These are phyloP conservation scores for Exophiala lecanii-corni DNA, from an alignment of 2,329 filamentous ascomycete species.

Conservation along the genomic window DNA sequence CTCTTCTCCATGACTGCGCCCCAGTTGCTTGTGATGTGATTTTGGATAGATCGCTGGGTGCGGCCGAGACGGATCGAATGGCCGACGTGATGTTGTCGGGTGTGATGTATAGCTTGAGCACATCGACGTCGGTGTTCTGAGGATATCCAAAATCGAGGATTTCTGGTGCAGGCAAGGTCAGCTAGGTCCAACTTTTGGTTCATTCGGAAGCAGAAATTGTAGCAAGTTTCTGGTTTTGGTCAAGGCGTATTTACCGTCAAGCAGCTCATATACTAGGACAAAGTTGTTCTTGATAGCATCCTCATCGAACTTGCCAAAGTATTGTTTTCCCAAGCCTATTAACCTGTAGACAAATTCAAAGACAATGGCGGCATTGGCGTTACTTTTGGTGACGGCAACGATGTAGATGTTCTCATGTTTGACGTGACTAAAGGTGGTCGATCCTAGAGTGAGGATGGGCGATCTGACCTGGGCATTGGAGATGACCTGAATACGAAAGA, in stretches of 20 bases:
- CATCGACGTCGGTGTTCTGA: slow-evolving; percentile 98
- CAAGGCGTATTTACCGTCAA: slow-evolving; percentile 81
- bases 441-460: slow-evolving; percentile 92
- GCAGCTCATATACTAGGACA: slow-evolving; percentile 92
- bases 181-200: neutral
- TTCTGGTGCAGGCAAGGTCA: slow-evolving; percentile 50
- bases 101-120: slow-evolving; percentile 99
- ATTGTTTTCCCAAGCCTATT: slow-evolving; percentile 83
- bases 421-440: slow-evolving; percentile 98
- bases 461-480: slow-evolving; percentile 96
- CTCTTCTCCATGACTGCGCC: slow-evolving; percentile 91
- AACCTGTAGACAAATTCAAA: slow-evolving; percentile 97
- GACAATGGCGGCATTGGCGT: slow-evolving; percentile 94
- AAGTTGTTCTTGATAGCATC: slow-evolving; percentile 99
- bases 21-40: slow-evolving; percentile 99
- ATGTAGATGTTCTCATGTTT: slow-evolving; percentile 99
- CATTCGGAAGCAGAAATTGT: neutral
- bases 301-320: slow-evolving; percentile 99
- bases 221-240: too few species aligned
- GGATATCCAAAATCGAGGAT: slow-evolving; percentile 99
- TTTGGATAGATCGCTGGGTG: slow-evolving; percentile 75
- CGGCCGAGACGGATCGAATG: slow-evolving; percentile 41
- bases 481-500: slow-evolving; percentile 99
- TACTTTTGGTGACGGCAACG: slow-evolving; percentile 96
- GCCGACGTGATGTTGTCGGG: slow-evolving; percentile 95